These are phyloP conservation scores for Phytophthora melonis DNA, from an alignment of 352 stramenopile genomes.

Conservation along the genomic window DNA sequence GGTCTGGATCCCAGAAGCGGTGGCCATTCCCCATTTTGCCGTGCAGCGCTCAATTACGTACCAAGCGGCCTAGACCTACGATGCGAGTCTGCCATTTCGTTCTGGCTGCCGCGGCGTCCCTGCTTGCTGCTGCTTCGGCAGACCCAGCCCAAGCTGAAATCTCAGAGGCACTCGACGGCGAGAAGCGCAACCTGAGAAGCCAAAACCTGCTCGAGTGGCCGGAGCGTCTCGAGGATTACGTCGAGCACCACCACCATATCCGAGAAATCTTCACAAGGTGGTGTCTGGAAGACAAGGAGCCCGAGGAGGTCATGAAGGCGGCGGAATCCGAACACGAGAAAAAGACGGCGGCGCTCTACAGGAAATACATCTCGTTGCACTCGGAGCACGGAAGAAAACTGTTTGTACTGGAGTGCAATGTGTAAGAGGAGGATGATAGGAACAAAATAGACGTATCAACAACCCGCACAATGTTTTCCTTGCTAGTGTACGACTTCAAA, in stretches of 20 bases:
- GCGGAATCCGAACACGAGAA: not conserved
- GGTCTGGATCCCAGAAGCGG: not conserved
- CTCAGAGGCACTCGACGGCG: not conserved
- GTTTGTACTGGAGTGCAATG: constrained; percentile 12
- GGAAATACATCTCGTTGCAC: not conserved
- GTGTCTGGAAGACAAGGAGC: constrained; percentile 26
- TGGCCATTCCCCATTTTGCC: constrained; percentile 6
- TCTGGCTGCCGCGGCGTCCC: not conserved
- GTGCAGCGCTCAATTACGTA: too few relatives aligned
- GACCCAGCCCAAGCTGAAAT: not conserved
- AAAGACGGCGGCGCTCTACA: constrained; percentile 5
- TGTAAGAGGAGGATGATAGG: not conserved
- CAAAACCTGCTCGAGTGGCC: constrained; percentile 20
- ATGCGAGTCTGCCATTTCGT: constrained; percentile 16
- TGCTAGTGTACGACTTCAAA: too few relatives aligned
- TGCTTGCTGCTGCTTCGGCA: constrained; percentile 6
- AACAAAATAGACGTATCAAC: not conserved
- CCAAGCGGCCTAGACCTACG: too few relatives aligned
- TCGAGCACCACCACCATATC: constrained; percentile 23
- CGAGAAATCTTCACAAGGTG: constrained; percentile 20
- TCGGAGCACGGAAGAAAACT: constrained; percentile 13
- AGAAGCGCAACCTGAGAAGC: constrained; percentile 18
- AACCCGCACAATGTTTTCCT: not conserved
- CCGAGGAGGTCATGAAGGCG: constrained; percentile 5
- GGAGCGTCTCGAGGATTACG: constrained; percentile 15